Evolutionary conservation across 1,139 yeast species (phyloP).

Genomic region (Arxiozyma slooffiae): DNA sequence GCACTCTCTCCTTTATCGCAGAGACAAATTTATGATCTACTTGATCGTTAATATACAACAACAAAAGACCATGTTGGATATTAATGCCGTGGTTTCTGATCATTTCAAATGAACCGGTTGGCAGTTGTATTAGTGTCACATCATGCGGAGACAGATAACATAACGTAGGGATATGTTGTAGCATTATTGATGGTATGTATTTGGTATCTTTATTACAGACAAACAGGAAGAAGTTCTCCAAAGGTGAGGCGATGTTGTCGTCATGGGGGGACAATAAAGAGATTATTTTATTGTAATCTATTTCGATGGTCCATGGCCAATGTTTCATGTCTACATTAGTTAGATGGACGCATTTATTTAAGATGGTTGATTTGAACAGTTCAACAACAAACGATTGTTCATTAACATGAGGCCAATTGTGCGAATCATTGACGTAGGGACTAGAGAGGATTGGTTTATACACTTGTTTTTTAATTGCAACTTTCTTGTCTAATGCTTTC

Average conservation of each 20-base stretch:
- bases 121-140: constrained; percentile 24
- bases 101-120: constrained; percentile 15
- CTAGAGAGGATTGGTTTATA: constrained; percentile 26
- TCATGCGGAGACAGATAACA: constrained; percentile 14
- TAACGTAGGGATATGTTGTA: constrained; percentile 25
- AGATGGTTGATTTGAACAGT: constrained; percentile 16
- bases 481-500: constrained; percentile 17
- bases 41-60: constrained; percentile 16
- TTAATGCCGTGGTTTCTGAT: constrained; percentile 4
- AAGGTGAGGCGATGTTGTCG: background rate
- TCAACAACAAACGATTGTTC: constrained; percentile 23
- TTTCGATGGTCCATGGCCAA: constrained; percentile 16
- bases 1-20: constrained; percentile 15
- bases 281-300: constrained; percentile 20
- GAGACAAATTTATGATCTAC: constrained; percentile 15
- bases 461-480: constrained; percentile 24
- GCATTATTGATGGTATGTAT: constrained; percentile 17
- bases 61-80: constrained; percentile 19
- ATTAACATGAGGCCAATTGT: constrained; percentile 25
- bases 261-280: constrained; percentile 8
- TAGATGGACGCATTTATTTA: constrained; percentile 12
- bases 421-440: constrained; percentile 25
- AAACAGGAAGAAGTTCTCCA: constrained; percentile 9
- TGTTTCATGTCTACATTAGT: constrained; percentile 3
- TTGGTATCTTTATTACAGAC: constrained; percentile 24